Percentiles rank a stretch among this genome's conserved stretches.
Conservation (phyloP, 139 green algal genomes). For the Penium margaritaceum region DNA sequence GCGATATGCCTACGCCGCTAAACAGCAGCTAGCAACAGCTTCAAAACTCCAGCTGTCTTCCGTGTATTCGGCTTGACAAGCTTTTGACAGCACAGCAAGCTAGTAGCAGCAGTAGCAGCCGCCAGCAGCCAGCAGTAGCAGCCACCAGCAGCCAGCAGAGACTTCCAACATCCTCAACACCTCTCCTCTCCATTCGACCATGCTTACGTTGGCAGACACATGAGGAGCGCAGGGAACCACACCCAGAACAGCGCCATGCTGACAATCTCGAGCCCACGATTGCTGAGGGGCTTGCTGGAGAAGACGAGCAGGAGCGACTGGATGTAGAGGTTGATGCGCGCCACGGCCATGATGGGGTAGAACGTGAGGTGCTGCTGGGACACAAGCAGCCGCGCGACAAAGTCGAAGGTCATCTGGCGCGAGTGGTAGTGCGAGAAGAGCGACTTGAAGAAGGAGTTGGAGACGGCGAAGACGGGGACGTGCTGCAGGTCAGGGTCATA, state of each 20-base stretch:
- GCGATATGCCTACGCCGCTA: too few species aligned
- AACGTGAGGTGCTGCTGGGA: slow-evolving; percentile 45
- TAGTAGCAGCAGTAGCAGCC: too few species aligned
- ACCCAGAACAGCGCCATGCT: slow-evolving; percentile 23
- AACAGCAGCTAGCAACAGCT: too few species aligned
- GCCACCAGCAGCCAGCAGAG: neutral
- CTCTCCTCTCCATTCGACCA: too few species aligned
- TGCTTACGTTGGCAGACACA: slow-evolving; percentile 23
- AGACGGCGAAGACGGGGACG: slow-evolving; percentile 47
- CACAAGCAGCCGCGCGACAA: slow-evolving; percentile 29
- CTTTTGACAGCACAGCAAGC: neutral
- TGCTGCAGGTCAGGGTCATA: slow-evolving; percentile 53
- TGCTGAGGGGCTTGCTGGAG: slow-evolving; percentile 4
- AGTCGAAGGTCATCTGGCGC: slow-evolving; percentile 37
- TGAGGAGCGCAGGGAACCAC: slow-evolving; percentile 37
- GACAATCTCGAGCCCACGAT: neutral
- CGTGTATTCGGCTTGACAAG: neutral
- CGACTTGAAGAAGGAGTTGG: slow-evolving; percentile 34
- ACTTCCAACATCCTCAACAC: neutral
- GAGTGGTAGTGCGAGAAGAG: slow-evolving; percentile 45
- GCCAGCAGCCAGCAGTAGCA: too few species aligned
- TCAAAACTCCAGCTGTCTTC: neutral
- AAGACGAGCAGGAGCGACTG: slow-evolving; percentile 40
- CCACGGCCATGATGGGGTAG: slow-evolving; percentile 52
- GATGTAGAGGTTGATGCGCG: slow-evolving; percentile 47